phyloP scores from a whole-genome alignment of 371 early-diverging fungal genomes.

The Rhizopus stolonifer region DNA sequence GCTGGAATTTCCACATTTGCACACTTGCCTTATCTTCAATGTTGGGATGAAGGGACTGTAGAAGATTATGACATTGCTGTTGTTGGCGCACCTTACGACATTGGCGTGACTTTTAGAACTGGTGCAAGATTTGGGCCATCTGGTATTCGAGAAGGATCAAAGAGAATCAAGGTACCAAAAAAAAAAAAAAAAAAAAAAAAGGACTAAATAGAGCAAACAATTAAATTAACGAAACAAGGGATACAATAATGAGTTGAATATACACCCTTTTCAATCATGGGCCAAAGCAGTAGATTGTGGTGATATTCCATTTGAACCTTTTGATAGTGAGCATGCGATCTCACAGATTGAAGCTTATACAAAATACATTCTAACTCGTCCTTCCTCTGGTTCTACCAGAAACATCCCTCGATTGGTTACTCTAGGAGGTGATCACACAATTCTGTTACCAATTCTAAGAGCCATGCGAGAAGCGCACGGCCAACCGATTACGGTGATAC shows the following conservation, averaged over 20 bases:
- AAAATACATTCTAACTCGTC: slow-evolving; percentile 37
- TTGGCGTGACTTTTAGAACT: slow-evolving; percentile 48
- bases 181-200: neutral
- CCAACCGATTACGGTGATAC: slow-evolving; percentile 45
- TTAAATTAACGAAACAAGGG: slow-evolving; percentile 23
- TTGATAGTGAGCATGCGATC: slow-evolving; percentile 45
- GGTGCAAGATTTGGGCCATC: slow-evolving; percentile 55
- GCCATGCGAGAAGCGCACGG: slow-evolving; percentile 37
- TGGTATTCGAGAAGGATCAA: slow-evolving; percentile 48
- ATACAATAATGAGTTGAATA: slow-evolving; percentile 32
- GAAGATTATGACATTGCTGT: slow-evolving; percentile 52
- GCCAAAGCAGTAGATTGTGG: slow-evolving; percentile 53
- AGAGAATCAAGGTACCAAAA: slow-evolving; percentile 33
- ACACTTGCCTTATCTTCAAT: slow-evolving; percentile 45
- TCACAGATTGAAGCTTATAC: slow-evolving; percentile 40
- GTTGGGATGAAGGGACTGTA: slow-evolving; percentile 37
- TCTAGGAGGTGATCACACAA: slow-evolving; percentile 49
- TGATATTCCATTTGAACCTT: slow-evolving; percentile 51
- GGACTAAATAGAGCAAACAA: neutral
- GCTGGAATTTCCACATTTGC: slow-evolving; percentile 55
- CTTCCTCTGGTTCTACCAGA: slow-evolving; percentile 17
- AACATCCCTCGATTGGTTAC: slow-evolving; percentile 40
- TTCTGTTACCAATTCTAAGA: slow-evolving; percentile 44
- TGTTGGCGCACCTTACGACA: slow-evolving; percentile 50
- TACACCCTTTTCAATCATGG: slow-evolving; percentile 50